Evolutionary conservation across 2,329 filamentous ascomycete species (phyloP), one percentile per base, ranked within the genome.

Genomic region (Penicillium verrucosum): DNA sequence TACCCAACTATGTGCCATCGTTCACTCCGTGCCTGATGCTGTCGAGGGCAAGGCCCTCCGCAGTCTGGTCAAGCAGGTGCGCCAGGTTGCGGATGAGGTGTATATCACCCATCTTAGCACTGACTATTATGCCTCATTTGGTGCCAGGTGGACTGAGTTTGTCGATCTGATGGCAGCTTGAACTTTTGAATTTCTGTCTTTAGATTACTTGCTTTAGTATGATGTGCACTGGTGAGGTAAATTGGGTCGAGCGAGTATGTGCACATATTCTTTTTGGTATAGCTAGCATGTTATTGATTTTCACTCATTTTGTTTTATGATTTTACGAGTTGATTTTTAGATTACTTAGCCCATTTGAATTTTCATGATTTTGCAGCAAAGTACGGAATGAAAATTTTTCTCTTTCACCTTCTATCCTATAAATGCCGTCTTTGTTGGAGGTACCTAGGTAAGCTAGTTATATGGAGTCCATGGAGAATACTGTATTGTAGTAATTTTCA

Each of bases 61-160:
- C 9, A 59, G 60, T n/a, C 62, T 78, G 14, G 70, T 76, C 10
- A 68, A 71, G 60, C 62, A 72, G 32, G 65, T 70, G 34, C 70
- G 73, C 40, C 62, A 63, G 30, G 65, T 73, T 6, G 73, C 72
- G 11, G 74, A 75, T 30, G 72, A 73, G 56, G 56, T 77, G 27
- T 78, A 75, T 59, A 66, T 77, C 56, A 78, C 75, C 7, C 73
- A 76, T 49, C 65, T 75, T 48, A 66, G 59, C 42, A 64, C 64
- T 11, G 66, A 76, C 59, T 77, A 76, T 60, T 78, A 77, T 61
- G 69, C 75, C 34, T 69, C 68, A 40, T 78, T 77, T 62, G 74
- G 74, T 40, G 41, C 48, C 11, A 64, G 65, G 40, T 77, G 75
- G 75, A 51, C 50, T 12, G 71, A 72, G 12, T 77, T 77, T 64